phyloP scores from a whole-genome alignment of 805 yeast species.

The Ogataea neopini region DNA sequence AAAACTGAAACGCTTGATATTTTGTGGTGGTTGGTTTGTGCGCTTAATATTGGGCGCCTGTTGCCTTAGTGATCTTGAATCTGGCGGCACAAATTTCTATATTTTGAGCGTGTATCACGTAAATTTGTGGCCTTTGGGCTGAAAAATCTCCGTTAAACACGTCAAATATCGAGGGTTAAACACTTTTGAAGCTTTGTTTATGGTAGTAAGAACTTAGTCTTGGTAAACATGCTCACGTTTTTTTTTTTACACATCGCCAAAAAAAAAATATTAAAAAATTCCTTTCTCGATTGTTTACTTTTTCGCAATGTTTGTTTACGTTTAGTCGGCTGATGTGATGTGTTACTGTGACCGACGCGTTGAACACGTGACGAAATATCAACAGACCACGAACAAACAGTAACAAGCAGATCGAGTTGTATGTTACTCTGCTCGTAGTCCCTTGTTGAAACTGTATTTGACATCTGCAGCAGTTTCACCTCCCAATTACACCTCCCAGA shows the following conservation, averaged over 20 bases:
- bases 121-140: neutral
- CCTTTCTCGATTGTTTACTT: slow-evolving; percentile 21
- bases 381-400: no score
- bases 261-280: slow-evolving; percentile 6
- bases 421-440: no score
- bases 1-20: neutral
- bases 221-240: slow-evolving; percentile 1
- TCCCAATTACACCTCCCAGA: no score
- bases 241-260: slow-evolving; percentile 4
- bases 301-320: slow-evolving; percentile 12
- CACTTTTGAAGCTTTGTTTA: neutral
- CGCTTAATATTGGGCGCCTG: slow-evolving; percentile 6
- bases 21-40: neutral
- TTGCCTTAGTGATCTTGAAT: neutral
- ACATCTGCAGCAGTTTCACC: no score
- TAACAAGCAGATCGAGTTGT: no score
- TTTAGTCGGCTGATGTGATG: neutral
- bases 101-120: neutral
- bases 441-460: no score
- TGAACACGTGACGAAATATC: neutral
- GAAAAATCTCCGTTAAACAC: neutral
- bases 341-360: neutral
- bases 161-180: neutral
- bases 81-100: neutral
- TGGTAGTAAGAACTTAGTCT: neutral